A percentile compares a stretch with the other conserved stretches of the same genome.
Evolutionary conservation across 345 rosid species (phyloP).

Genomic region (Pistacia integerrima): DNA sequence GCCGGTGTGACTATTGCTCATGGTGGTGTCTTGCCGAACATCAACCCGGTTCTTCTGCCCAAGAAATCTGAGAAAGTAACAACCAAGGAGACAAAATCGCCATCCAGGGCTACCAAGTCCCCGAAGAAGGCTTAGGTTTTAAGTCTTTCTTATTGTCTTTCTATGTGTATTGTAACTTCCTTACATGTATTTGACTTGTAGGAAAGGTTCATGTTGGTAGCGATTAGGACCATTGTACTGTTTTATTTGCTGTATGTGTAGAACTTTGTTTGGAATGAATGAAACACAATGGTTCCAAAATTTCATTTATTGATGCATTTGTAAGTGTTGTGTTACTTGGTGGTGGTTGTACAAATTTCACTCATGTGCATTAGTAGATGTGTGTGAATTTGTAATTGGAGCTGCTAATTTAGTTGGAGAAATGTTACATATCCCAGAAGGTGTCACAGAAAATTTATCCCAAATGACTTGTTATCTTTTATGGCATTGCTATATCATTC

Average conservation of each 20-base stretch:
- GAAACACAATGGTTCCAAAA: not conserved
- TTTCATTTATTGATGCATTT: not conserved
- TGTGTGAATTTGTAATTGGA: too few relatives aligned
- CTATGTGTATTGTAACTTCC: conserved; percentile 18
- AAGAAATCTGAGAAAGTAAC: conserved; percentile 55
- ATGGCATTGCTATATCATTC: too few relatives aligned
- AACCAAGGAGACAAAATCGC: conserved; percentile 57
- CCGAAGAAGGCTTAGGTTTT: conserved; percentile 56
- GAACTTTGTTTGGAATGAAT: conserved; percentile 10
- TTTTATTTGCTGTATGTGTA: not conserved
- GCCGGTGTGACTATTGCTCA: conserved; percentile 78
- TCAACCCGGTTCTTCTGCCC: conserved; percentile 69
- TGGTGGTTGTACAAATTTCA: not conserved
- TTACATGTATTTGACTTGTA: conserved; percentile 18
- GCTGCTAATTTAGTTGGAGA: too few relatives aligned
- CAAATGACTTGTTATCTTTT: too few relatives aligned
- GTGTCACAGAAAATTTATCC: too few relatives aligned
- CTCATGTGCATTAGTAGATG: too few relatives aligned
- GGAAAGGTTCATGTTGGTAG: conserved; percentile 4
- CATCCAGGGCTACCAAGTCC: conserved; percentile 67
- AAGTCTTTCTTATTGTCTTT: not conserved
- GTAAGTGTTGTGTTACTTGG: not conserved
- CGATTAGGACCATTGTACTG: conserved; percentile 11
- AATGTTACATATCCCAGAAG: too few relatives aligned
- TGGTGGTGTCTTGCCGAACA: conserved; percentile 77